Evolutionary conservation across 805 yeast species (phyloP), one percentile per base, ranked within the genome.

Genomic region (Starmerella vaccinii): DNA sequence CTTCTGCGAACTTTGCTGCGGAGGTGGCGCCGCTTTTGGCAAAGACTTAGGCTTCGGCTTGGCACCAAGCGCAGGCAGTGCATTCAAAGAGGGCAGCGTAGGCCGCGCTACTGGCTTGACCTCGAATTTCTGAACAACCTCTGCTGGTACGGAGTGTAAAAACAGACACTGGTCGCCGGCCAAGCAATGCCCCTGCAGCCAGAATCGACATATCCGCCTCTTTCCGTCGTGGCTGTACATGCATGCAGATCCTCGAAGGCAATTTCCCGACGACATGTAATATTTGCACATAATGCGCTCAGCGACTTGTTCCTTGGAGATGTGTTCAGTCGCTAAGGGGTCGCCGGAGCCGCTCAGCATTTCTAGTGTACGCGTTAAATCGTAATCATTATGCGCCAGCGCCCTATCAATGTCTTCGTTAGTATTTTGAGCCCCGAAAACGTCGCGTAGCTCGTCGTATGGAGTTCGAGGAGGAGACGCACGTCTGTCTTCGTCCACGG

Each of bases 211-310:
- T 8, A 70, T 66, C 22, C 71, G 60, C n/a, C 64, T 57, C 2
- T 70, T 61, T 27, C 72, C 45, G 50, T 74, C 76, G 57, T 74
- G 77, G 47, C 72, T 64, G 50, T 71, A 74, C 51, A 65, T 65
- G 60, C 77, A 74, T 52, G 73, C 76, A 4, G 68, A 56, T 4
- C 61, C 61, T 13, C 76, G 65, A 12, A 70, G 57, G 49, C 77
- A 74, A 18, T 63, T 61, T 2, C 77, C 77, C 9, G 41, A 37
- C 24, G 60, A 61, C 5, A 71, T 56, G 50, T 66, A 68, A 53
- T 68, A 74, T n/a, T 71, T 63, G 52, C 76, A 72, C 48, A 71
- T 58, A 21, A 63, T 61, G 15, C 64, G 63, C 38, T 62, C 60
- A 12, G 63, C 59, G 27, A 56, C 49, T 41, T 58, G 58, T 29